Evolutionary conservation across 345 rosid genomes (phyloP).

Genomic region (Syzygium aqueum): DNA sequence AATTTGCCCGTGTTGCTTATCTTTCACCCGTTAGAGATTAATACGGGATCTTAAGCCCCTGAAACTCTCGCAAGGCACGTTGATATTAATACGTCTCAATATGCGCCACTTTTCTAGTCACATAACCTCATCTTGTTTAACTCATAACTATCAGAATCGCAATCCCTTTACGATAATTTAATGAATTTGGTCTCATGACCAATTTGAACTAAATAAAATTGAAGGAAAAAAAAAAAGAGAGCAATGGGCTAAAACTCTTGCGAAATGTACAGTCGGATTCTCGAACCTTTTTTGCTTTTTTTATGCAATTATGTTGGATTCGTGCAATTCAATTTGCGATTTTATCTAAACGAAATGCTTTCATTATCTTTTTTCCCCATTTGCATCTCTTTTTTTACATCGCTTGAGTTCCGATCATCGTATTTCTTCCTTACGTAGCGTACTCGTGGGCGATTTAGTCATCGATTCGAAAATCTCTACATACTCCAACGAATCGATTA

Average conservation of each 20-base stretch:
- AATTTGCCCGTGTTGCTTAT: fast-evolving
- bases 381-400: background rate
- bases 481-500: background rate
- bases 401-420: background rate
- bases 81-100: background rate
- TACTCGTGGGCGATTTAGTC: too few relatives aligned
- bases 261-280: too few relatives aligned
- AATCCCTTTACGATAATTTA: background rate
- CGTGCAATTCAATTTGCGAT: background rate
- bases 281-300: too few relatives aligned
- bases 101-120: background rate
- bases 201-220: background rate
- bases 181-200: background rate
- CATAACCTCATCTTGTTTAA: background rate
- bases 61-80: background rate
- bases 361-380: background rate
- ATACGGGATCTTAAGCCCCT: fast-evolving
- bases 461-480: background rate
- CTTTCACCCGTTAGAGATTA: background rate
- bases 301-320: background rate
- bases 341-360: background rate
- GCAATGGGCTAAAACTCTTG: background rate
- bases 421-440: background rate
- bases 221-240: background rate
- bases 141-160: too few relatives aligned